A percentile compares a stretch with the other conserved stretches of the same genome.
Evolutionary conservation across 2,329 filamentous ascomycete genomes (phyloP).

Genomic region (Colletotrichum phormii): DNA sequence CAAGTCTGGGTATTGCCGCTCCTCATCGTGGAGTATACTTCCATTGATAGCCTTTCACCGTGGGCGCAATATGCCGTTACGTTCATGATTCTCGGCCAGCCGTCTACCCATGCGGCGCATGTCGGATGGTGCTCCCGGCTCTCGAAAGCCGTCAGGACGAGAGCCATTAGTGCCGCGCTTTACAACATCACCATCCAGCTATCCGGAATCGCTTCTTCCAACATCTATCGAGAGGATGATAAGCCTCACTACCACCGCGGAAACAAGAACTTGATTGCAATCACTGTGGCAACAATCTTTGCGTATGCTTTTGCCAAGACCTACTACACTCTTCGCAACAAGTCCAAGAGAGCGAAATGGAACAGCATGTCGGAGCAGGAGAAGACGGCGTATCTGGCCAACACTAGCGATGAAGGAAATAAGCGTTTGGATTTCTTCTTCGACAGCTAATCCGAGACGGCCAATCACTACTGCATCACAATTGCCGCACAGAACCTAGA

Average conservation of each 20-base stretch:
- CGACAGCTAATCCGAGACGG: constrained; percentile 39
- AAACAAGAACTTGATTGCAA: constrained; percentile 53
- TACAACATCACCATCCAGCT: constrained; percentile 68
- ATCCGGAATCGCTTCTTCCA: neutral
- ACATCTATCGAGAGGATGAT: constrained; percentile 54
- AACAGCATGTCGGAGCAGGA: constrained; percentile 45
- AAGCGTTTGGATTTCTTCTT: constrained; percentile 50
- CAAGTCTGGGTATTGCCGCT: constrained; percentile 65
- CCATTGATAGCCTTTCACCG: constrained; percentile 42
- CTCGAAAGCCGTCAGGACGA: constrained; percentile 69
- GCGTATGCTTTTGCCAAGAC: constrained; percentile 44
- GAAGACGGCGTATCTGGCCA: constrained; percentile 51
- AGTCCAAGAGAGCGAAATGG: constrained; percentile 43
- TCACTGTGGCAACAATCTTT: constrained; percentile 50
- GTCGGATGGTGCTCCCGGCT: constrained; percentile 73
- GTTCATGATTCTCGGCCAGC: constrained; percentile 58
- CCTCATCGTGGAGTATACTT: constrained; percentile 56
- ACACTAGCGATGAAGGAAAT: constrained; percentile 55
- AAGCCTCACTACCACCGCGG: constrained; percentile 57
- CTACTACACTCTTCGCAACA: constrained; percentile 48
- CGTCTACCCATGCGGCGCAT: constrained; percentile 57
- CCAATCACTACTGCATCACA: neutral
- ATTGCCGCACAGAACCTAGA: fast-evolving
- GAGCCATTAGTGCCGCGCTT: constrained; percentile 69
- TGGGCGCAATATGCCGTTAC: constrained; percentile 61